Conservation (phyloP, 2,329 filamentous ascomycete species). For the Fusarium denticulatum region DNA sequence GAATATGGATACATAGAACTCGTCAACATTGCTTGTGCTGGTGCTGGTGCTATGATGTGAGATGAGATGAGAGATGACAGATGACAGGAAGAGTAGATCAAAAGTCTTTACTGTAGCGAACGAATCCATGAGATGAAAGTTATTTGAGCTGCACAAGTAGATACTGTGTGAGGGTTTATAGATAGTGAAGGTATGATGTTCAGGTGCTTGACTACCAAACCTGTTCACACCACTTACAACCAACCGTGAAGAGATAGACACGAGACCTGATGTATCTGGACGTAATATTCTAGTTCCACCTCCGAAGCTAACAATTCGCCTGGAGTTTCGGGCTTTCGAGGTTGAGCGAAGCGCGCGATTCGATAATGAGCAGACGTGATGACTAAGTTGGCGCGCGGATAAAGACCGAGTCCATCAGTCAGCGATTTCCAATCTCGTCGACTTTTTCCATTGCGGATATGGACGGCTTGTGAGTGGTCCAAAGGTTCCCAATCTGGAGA, state of each 20-base stretch:
- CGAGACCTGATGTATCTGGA: not conserved
- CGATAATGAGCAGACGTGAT: conserved; percentile 9
- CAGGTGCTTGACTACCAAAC: too few relatives aligned
- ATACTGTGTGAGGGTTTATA: not conserved
- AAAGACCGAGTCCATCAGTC: conserved; percentile 29
- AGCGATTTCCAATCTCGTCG: conserved; percentile 33
- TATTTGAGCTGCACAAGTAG: not conserved
- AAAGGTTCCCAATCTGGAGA: conserved; percentile 6
- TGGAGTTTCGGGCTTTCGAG: not conserved
- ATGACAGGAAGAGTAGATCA: conserved; percentile 15
- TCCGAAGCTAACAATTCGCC: not conserved
- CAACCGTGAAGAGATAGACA: not conserved
- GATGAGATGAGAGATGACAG: conserved; percentile 16
- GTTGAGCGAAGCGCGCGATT: not conserved
- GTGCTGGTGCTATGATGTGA: conserved; percentile 25
- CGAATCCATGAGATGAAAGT: conserved; percentile 7
- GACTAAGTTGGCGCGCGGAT: conserved; percentile 41
- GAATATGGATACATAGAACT: conserved; percentile 47
- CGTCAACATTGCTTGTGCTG: conserved; percentile 34
- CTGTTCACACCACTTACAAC: not conserved
- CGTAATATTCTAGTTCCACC: too few relatives aligned
- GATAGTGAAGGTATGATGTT: not conserved
- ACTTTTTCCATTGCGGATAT: conserved; percentile 11
- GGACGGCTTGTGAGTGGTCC: conserved; percentile 28
- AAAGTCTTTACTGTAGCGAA: conserved; percentile 16